These are phyloP conservation scores for Talaromyces sp. DNA, from an alignment of 2,329 filamentous ascomycete genomes.

Conservation along the genomic window DNA sequence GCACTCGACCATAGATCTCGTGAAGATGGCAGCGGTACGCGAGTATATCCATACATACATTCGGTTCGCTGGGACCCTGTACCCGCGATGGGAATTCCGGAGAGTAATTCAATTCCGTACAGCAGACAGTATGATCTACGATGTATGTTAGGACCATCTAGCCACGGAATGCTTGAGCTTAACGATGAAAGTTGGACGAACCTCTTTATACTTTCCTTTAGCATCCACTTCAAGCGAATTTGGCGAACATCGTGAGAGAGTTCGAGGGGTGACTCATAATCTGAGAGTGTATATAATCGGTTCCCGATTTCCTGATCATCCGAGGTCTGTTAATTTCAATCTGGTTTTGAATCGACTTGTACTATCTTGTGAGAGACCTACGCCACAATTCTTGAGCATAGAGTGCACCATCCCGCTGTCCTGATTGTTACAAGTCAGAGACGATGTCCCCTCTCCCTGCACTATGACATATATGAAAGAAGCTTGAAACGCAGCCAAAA, in stretches of 20 bases:
- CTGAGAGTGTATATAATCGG: not conserved
- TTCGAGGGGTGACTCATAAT: not conserved
- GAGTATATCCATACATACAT: not conserved
- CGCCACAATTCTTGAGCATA: not conserved
- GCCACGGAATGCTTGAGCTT: not conserved
- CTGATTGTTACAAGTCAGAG: not conserved
- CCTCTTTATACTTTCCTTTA: conserved; percentile 6
- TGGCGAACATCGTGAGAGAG: not conserved
- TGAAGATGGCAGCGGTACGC: not conserved
- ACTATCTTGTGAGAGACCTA: not conserved
- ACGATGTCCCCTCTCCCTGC: not conserved
- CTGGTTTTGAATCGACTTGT: not conserved
- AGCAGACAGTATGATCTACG: conserved; percentile 4
- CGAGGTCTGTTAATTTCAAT: not conserved
- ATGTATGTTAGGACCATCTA: not conserved
- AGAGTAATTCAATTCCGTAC: conserved; percentile 5
- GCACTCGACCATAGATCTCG: conserved; percentile 7
- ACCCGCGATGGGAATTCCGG: not conserved
- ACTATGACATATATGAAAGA: not conserved
- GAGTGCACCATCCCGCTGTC: not conserved
- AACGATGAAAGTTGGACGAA: not conserved
- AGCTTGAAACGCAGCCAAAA: conserved; percentile 6
- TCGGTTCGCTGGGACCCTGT: not conserved
- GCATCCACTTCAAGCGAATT: conserved; percentile 3
- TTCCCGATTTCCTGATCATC: not conserved